These are phyloP conservation scores for Tremellales sp. DNA, from an alignment of 1,284 basidiomycete genomes.

Conservation along the genomic window DNA sequence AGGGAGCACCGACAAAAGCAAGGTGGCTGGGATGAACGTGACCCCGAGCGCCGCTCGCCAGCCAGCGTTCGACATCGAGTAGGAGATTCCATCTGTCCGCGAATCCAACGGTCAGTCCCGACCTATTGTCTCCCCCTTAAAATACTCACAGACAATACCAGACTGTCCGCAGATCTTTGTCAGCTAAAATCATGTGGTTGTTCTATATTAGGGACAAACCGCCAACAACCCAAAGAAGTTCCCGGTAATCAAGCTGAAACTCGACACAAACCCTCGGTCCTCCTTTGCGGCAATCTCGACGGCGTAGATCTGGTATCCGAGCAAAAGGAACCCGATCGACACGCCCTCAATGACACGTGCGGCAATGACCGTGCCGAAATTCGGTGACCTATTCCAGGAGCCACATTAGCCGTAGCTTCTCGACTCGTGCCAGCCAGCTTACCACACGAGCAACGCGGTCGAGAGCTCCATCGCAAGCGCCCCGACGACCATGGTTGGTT, in stretches of 20 bases:
- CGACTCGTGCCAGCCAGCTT: too few species aligned
- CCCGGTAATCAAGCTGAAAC: constrained; percentile 24
- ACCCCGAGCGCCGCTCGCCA: constrained; percentile 22
- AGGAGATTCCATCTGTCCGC: constrained; percentile 23
- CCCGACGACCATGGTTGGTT: constrained; percentile 18
- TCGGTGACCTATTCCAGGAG: too few species aligned
- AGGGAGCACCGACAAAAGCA: constrained; percentile 18
- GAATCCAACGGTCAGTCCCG: background rate
- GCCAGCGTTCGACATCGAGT: constrained; percentile 17
- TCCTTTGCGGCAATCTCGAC: constrained; percentile 28
- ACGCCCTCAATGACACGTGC: constrained; percentile 25
- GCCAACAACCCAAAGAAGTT: constrained; percentile 29
- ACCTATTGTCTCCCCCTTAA: background rate
- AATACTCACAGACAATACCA: constrained; percentile 19
- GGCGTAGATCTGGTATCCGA: constrained; percentile 30
- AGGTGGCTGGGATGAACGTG: constrained; percentile 24
- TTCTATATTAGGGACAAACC: constrained; percentile 10
- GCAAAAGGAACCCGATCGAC: constrained; percentile 24
- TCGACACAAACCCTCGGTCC: constrained; percentile 25
- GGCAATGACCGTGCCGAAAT: constrained; percentile 22
- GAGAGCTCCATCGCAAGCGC: constrained; percentile 22
- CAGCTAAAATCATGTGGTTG: too few species aligned
- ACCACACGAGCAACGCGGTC: constrained; percentile 24
- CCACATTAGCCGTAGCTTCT: too few species aligned
- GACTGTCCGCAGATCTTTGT: constrained; percentile 11